Evolutionary conservation across 108 stramenopile genomes (phyloP), one percentile per base, ranked within the genome.

Genomic region (Asterionellopsis glacialis): DNA sequence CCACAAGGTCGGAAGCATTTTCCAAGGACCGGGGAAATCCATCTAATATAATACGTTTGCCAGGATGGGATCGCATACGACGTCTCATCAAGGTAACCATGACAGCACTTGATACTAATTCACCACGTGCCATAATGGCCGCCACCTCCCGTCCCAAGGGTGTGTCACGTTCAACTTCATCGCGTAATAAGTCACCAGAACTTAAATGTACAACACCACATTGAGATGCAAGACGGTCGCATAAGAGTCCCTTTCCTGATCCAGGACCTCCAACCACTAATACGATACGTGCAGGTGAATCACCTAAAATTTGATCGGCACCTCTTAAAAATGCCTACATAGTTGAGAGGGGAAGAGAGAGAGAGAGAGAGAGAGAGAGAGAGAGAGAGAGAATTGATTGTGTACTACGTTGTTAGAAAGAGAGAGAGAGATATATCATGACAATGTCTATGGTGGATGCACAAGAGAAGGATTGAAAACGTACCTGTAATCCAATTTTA

Each of bases 261-360:
- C 95, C 96, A 1, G 96, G 96, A 1, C 91, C 93, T 27, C 96
- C 96, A 16, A 95, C 91, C 4, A 97, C 90, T 26, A 97, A 70
- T 41, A 97, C 82, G 40, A 91, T 80, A 33, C 84, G 57, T 23
- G 85, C 85, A 15, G 85, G 85, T 25, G 75, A 51, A 16, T 80
- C 85, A 27, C 73, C 70, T 23, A 87, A 57, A 40, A 87, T 65
- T 21, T 64, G 41, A 45, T 81, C 80, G n/a, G 63, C 60, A 9
- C 63, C 51, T 1, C 54, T 39, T 16, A 81, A 53, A 57, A 81
- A 81, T 56, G 77, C 79, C 24, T 61, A n/a, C n/a, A n/a, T n/a
- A n/a, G n/a, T n/a, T n/a, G n/a, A n/a, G n/a, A n/a, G n/a, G n/a
- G n/a, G n/a, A n/a, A n/a, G n/a, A n/a, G n/a, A n/a, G n/a, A n/a